phyloP scores from a whole-genome alignment of 169 alveolate species.

The Eimeria mitis region DNA sequence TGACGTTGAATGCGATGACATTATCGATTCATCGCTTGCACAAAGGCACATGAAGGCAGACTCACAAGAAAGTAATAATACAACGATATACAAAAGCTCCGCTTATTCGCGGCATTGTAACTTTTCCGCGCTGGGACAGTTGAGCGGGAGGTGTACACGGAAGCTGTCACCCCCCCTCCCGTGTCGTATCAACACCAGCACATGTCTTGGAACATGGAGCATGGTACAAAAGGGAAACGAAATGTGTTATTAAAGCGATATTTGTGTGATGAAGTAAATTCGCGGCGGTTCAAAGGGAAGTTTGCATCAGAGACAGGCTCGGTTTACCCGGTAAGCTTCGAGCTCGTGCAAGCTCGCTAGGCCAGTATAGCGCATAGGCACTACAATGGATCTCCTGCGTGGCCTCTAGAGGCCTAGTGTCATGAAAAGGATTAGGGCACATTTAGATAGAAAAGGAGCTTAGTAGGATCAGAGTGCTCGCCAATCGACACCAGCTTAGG shows the following conservation, averaged over 20 bases:
- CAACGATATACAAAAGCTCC: not conserved
- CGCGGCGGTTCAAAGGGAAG: not conserved
- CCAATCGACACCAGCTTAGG: no score
- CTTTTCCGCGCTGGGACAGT: not conserved
- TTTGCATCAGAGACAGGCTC: not conserved
- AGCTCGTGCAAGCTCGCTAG: not conserved
- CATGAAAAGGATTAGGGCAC: no score
- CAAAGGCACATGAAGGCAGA: not conserved
- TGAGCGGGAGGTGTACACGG: not conserved
- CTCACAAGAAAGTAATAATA: not conserved
- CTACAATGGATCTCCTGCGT: no score
- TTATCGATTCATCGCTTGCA: not conserved
- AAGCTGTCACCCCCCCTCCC: not conserved
- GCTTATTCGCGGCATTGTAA: not conserved
- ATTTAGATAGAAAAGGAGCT: no score
- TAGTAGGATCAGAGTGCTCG: no score
- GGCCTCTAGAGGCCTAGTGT: no score
- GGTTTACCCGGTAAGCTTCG: not conserved
- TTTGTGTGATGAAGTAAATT: not conserved
- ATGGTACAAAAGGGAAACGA: not conserved
- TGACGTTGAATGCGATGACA: not conserved
- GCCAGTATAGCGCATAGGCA: not conserved
- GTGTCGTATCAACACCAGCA: no score
- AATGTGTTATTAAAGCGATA: not conserved
- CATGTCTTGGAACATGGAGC: no score